These are phyloP conservation scores for Aspergillus cristatus DNA, from an alignment of 495 filamentous ascomycete genomes.

Conservation along the genomic window DNA sequence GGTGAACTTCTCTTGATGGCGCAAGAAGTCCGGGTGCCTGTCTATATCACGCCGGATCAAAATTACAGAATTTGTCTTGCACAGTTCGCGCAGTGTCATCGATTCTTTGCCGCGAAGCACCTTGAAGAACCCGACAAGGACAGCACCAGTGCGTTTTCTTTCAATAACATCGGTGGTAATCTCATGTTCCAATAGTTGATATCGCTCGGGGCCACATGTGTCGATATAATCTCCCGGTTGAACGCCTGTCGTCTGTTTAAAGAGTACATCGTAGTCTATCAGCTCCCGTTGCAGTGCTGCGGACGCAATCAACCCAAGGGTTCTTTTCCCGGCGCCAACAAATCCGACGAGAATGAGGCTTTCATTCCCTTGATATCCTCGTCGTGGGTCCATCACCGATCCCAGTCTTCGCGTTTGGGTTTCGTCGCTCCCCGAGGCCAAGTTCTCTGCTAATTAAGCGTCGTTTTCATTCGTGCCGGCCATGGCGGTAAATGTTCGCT, in stretches of 20 bases:
- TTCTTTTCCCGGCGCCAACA: conserved; percentile 60
- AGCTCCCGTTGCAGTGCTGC: conserved; percentile 55
- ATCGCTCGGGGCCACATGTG: conserved; percentile 44
- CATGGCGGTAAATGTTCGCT: no score
- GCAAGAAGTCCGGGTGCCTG: no score
- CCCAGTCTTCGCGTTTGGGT: no score
- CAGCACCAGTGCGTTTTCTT: conserved; percentile 43
- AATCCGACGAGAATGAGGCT: conserved; percentile 64
- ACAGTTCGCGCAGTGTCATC: conserved; percentile 21
- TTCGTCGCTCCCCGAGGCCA: no score
- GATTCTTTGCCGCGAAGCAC: conserved; percentile 10
- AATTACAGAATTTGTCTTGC: conserved; percentile 49
- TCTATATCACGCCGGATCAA: conserved; percentile 57
- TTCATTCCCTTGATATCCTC: no score
- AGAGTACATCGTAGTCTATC: conserved; percentile 56
- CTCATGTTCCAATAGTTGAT: conserved; percentile 46
- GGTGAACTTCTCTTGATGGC: conserved; percentile 37
- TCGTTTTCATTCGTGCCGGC: no score
- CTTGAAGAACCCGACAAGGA: conserved; percentile 51
- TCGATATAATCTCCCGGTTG: conserved; percentile 48
- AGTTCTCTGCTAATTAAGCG: no score
- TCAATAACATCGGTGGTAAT: conserved; percentile 46
- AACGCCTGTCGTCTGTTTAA: conserved; percentile 47
- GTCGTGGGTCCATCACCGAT: no score
- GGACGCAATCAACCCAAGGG: conserved; percentile 62